Percentiles rank a stretch among this genome's conserved stretches.
These are phyloP conservation scores for Quercus engelmannii DNA, from an alignment of 306 rosid genomes.

Conservation along the genomic window DNA sequence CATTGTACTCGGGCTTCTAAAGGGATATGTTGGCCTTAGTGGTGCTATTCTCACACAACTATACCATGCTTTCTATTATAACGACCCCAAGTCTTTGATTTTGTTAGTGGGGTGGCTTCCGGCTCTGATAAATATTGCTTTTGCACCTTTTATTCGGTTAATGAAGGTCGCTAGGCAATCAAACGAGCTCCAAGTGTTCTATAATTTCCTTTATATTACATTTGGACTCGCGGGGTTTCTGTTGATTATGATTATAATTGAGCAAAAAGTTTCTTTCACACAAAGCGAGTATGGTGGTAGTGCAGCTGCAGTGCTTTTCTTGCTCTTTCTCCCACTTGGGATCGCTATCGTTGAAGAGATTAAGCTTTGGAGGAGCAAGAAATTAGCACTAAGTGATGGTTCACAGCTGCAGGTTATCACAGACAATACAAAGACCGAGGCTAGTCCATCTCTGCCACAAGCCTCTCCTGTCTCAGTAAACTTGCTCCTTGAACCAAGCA, in stretches of 20 bases:
- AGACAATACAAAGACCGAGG: conserved; percentile 1
- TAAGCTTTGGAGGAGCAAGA: conserved; percentile 23
- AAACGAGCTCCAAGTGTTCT: conserved; percentile 58
- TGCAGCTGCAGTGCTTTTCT: conserved; percentile 41
- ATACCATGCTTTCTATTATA: conserved; percentile 51
- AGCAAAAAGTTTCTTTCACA: conserved; percentile 31
- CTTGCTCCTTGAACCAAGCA: not conserved
- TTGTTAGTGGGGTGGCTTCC: conserved; percentile 77
- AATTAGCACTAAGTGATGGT: not conserved
- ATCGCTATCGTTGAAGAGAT: conserved; percentile 43
- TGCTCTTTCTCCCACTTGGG: conserved; percentile 57
- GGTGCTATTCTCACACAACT: conserved; percentile 75
- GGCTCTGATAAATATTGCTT: conserved; percentile 45
- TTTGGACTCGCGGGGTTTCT: conserved; percentile 63
- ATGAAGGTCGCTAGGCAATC: conserved; percentile 34
- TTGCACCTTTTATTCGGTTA: conserved; percentile 46
- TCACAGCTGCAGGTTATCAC: conserved; percentile 16
- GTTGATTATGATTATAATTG: conserved; percentile 46
- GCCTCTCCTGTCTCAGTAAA: not conserved
- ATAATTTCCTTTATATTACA: conserved; percentile 57
- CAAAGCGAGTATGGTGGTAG: conserved; percentile 45
- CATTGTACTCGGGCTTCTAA: conserved; percentile 53
- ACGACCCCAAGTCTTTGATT: conserved; percentile 47
- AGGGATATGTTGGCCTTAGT: conserved; percentile 67
- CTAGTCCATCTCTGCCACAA: not conserved